Percentiles rank a stretch among this genome's conserved stretches.
phyloP scores from a whole-genome alignment of 441 rosid genomes.

The Jatropha podagrica region DNA sequence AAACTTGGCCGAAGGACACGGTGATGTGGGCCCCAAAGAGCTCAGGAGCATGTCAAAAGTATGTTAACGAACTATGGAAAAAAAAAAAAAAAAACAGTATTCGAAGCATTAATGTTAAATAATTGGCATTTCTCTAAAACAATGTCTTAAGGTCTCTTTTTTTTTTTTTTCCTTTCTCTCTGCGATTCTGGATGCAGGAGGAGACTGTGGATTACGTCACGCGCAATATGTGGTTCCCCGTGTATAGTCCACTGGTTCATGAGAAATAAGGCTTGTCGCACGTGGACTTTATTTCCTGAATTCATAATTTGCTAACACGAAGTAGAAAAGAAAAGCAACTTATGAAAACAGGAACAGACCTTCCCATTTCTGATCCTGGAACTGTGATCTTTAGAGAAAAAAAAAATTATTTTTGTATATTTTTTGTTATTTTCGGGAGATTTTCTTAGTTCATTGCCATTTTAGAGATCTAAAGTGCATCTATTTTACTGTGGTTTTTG shows the following conservation, averaged over 20 bases:
- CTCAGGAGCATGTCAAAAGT: conserved; percentile 85
- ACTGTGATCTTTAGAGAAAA: neutral
- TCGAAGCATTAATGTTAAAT: neutral
- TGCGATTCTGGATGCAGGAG: conserved; percentile 44
- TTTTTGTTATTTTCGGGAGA: neutral
- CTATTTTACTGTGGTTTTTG: no score
- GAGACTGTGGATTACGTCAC: conserved; percentile 67
- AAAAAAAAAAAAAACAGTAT: neutral
- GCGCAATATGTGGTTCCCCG: conserved; percentile 85
- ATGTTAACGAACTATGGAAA: conserved; percentile 4
- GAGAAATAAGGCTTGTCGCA: conserved; percentile 48
- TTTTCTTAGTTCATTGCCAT: neutral
- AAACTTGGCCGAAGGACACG: conserved; percentile 78
- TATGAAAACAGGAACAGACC: neutral
- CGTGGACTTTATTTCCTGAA: neutral
- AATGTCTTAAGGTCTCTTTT: neutral
- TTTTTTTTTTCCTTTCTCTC: neutral
- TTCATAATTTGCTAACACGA: conserved; percentile 13
- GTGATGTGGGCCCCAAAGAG: conserved; percentile 72
- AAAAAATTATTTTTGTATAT: conserved; percentile 5
- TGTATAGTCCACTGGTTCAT: conserved; percentile 91
- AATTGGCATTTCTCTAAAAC: neutral
- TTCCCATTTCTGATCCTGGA: neutral
- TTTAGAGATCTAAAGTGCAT: no score
- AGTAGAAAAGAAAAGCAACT: conserved; percentile 15